Percentiles rank a stretch among this genome's conserved stretches.
These are phyloP conservation scores for Termitomyces sp. DNA, from an alignment of 1,284 basidiomycete genomes.

Conservation along the genomic window DNA sequence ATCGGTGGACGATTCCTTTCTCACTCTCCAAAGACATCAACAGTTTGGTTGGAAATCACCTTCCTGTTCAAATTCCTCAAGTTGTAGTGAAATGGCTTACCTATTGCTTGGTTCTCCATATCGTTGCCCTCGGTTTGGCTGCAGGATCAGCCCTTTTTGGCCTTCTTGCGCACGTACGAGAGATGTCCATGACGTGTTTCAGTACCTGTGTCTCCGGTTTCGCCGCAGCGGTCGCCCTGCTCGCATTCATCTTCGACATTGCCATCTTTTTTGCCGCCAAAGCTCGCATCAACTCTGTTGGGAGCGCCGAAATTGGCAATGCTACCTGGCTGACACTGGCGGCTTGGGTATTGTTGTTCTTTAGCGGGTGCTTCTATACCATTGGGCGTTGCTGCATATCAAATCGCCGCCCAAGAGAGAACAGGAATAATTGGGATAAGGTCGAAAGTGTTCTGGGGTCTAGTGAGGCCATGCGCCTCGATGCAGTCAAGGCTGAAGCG, in stretches of 20 bases:
- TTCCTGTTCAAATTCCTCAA: slow-evolving; percentile 64
- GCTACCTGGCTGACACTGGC: slow-evolving; percentile 84
- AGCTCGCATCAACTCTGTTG: slow-evolving; percentile 70
- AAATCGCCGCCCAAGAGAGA: slow-evolving; percentile 44
- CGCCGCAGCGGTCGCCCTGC: slow-evolving; percentile 65
- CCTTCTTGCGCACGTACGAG: slow-evolving; percentile 78
- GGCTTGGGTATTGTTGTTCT: slow-evolving; percentile 77
- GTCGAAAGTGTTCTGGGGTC: slow-evolving; percentile 16
- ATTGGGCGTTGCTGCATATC: slow-evolving; percentile 76
- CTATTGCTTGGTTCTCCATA: slow-evolving; percentile 83
- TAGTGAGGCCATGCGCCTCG: slow-evolving; percentile 63
- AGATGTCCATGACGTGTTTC: slow-evolving; percentile 81
- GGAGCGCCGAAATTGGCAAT: slow-evolving; percentile 69
- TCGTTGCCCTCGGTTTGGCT: slow-evolving; percentile 72
- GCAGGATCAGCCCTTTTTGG: slow-evolving; percentile 74
- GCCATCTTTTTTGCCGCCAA: slow-evolving; percentile 83
- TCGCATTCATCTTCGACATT: slow-evolving; percentile 85
- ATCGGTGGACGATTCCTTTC: slow-evolving; percentile 5
- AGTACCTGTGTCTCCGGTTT: slow-evolving; percentile 79
- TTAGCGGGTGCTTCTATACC: slow-evolving; percentile 81
- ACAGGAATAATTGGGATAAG: slow-evolving; percentile 31
- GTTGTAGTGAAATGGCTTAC: slow-evolving; percentile 87
- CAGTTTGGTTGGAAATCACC: slow-evolving; percentile 63
- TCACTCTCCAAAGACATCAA: slow-evolving; percentile 63
- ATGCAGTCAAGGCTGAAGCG: slow-evolving; percentile 77